A percentile compares a stretch with the other conserved stretches of the same genome.
phyloP scores from a whole-genome alignment of 176 grass and related monocot species.

The Hsuehochloa calcarea region DNA sequence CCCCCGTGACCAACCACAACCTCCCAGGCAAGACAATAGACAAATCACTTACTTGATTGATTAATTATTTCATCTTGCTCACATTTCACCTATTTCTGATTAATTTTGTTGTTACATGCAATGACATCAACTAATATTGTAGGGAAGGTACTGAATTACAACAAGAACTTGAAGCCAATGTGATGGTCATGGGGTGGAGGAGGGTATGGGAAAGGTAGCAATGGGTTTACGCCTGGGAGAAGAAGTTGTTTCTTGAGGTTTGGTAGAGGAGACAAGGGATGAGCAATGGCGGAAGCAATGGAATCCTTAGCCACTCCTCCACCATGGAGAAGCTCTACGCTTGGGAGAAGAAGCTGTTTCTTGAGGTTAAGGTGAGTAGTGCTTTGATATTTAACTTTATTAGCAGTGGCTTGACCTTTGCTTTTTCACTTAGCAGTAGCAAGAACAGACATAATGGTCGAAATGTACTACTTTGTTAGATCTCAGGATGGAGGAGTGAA shows the following conservation, averaged over 20 bases:
- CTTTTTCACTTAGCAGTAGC: conserved; percentile 4
- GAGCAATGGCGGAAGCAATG: conserved; percentile 41
- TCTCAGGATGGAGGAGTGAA: conserved; percentile 33
- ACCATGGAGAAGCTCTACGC: conserved; percentile 96
- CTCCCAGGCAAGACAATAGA: conserved; percentile 34
- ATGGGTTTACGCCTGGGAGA: too few relatives aligned
- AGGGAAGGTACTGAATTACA: conserved; percentile 76
- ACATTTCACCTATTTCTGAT: conserved; percentile 20
- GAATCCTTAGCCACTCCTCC: conserved; percentile 68
- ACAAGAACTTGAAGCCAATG: conserved; percentile 78
- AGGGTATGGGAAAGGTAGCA: conserved; percentile 39
- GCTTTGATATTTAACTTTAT: conserved; percentile 25
- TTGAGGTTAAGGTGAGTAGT: conserved; percentile 83
- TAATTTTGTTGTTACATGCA: background rate
- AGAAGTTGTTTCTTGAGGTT: conserved; percentile 60
- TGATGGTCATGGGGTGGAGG: conserved; percentile 50
- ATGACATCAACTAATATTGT: conserved; percentile 1
- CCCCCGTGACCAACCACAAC: conserved; percentile 33
- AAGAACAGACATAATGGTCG: conserved; percentile 11
- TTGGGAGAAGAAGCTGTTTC: conserved; percentile 96
- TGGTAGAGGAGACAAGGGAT: conserved; percentile 37
- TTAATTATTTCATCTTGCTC: background rate
- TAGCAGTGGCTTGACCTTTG: conserved; percentile 10
- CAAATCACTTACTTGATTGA: background rate
- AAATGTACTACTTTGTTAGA: conserved; percentile 38